Evolutionary conservation across 192 early-diverging fungal species (phyloP), one percentile per base, ranked within the genome.

Genomic region (Rhizoclosmatium globosum): DNA sequence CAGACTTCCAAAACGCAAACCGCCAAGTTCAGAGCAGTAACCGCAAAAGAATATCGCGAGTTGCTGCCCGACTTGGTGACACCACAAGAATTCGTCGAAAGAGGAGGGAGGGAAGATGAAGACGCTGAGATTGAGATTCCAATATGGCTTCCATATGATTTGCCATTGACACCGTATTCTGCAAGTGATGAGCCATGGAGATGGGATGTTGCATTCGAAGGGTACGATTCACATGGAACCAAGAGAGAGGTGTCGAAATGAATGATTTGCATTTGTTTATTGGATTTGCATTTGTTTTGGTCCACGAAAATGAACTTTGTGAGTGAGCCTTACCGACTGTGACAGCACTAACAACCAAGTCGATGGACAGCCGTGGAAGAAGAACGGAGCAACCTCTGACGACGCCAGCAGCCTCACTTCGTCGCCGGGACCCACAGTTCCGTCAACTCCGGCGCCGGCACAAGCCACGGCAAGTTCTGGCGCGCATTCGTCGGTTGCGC

Each of bases 81-180:
- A 17, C 64, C 50, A n/a, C 65, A 61, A n/a, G 65, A 79, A 15
- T 7, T 47, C 44, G 58, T 71, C 41, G 31, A 65, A 3, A 42
- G 19, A 31, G 48, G 60, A 67, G 64, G 43, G 45, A n/a, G 19
- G 21, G 7, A 6, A 38, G 6, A 45, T 61, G 62, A 17, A 42
- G 64, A 76, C 41, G 42, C 43, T 15, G 59, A 62, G 4, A 45
- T 74, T 39, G 60, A 62, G n/a, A 82, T 92, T 11, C 85, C 90
- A 4, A 74, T 92, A 45, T 84, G 88, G n/a, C 67, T 92, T 2
- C 89, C 91, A 2, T 92, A 85, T 76, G 91, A 91, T 78, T 47
- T 91, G 3, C 90, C 90, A 2, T 79, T 91, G 48, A 83, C 58
- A 13, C 82, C 87, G 11, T 92, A 87, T 64, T 68, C 85, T 45